Conservation (phyloP, 495 filamentous ascomycete genomes). For the Hypoxylon subgilvum region DNA sequence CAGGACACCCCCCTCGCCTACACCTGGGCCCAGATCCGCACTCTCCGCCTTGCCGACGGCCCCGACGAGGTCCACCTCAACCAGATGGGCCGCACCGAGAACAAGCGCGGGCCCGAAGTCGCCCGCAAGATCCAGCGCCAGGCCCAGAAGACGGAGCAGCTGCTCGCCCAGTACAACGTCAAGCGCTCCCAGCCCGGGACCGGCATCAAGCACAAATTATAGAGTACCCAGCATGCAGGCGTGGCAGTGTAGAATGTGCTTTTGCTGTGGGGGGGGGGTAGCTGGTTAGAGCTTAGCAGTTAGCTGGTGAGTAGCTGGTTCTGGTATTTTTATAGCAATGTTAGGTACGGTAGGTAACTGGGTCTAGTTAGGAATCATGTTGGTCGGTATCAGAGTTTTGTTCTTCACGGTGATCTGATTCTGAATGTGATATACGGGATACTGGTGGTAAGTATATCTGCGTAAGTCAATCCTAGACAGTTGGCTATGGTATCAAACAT, state of each 20-base stretch:
- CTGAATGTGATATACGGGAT: too few relatives aligned
- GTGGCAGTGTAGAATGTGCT: too few relatives aligned
- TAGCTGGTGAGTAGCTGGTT: background rate
- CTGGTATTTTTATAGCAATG: too few relatives aligned
- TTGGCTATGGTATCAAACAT: too few relatives aligned
- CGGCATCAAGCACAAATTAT: slow-evolving; percentile 59
- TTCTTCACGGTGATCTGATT: too few relatives aligned
- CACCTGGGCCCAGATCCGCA: slow-evolving; percentile 85
- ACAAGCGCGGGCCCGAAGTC: slow-evolving; percentile 68
- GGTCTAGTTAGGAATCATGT: too few relatives aligned
- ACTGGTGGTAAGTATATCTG: too few relatives aligned
- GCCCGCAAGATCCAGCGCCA: slow-evolving; percentile 69
- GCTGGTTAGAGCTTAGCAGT: background rate
- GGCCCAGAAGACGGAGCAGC: slow-evolving; percentile 64
- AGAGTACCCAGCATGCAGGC: slow-evolving; percentile 21
- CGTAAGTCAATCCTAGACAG: too few relatives aligned
- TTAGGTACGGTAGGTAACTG: too few relatives aligned
- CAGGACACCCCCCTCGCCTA: slow-evolving; percentile 89
- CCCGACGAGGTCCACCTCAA: slow-evolving; percentile 94
- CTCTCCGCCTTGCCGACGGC: slow-evolving; percentile 84
- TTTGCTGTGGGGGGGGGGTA: background rate
- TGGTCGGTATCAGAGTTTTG: too few relatives aligned
- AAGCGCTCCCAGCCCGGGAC: slow-evolving; percentile 55
- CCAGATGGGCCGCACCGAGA: slow-evolving; percentile 87
- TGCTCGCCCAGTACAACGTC: slow-evolving; percentile 68